These are phyloP conservation scores for Botrytis aclada DNA, from an alignment of 2,329 filamentous ascomycete species.

Conservation along the genomic window DNA sequence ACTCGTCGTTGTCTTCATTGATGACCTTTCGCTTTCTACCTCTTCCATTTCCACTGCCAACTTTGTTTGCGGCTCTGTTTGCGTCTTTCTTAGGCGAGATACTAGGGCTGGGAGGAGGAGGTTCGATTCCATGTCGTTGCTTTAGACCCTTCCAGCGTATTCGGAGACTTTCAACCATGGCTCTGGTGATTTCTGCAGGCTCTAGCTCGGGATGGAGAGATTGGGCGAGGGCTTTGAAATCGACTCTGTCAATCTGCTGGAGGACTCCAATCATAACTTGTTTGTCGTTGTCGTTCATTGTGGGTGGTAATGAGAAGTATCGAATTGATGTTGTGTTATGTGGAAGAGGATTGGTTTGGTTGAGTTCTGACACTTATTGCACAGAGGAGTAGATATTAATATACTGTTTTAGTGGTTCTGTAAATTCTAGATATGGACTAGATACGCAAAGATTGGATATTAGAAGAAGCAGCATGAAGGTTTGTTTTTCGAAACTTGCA, in stretches of 20 bases:
- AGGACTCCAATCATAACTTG: neutral
- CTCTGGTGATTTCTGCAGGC: neutral
- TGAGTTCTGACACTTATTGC: neutral
- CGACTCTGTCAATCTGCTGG: neutral
- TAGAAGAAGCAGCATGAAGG: neutral
- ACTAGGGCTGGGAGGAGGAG: neutral
- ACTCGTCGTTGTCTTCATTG: neutral
- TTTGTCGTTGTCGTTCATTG: constrained; percentile 9
- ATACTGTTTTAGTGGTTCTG: neutral
- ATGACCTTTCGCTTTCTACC: constrained; percentile 6
- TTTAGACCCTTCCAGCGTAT: neutral
- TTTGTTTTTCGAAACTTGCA: neutral
- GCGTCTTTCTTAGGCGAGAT: neutral
- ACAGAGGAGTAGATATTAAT: neutral
- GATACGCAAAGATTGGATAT: too few relatives aligned
- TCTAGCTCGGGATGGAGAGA: neutral
- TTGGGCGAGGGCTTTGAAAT: neutral
- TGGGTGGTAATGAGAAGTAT: neutral
- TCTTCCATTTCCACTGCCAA: neutral
- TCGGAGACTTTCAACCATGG: neutral
- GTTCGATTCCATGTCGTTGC: neutral
- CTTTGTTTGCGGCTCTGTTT: neutral
- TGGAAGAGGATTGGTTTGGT: neutral
- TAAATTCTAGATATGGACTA: neutral
- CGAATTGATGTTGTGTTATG: too few relatives aligned